phyloP scores from a whole-genome alignment of 805 yeast species.

The Vanderwaltozyma tropicalis region DNA sequence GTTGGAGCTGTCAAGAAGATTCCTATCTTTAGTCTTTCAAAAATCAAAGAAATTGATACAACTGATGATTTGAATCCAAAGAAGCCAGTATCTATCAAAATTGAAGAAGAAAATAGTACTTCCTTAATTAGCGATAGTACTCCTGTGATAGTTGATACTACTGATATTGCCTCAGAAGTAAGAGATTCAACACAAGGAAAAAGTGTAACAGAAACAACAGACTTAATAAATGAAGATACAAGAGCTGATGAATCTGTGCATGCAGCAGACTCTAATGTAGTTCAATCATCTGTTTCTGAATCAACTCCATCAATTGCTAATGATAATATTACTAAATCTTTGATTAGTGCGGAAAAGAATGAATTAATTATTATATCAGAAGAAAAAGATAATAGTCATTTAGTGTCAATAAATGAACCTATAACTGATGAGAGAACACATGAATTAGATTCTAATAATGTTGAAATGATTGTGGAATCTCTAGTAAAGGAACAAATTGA shows the following conservation, averaged over 20 bases:
- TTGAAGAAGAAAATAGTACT: not conserved
- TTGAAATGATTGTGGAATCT: constrained; percentile 9
- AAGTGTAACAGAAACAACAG: too few relatives aligned
- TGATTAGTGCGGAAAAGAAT: too few relatives aligned
- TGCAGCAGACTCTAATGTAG: too few relatives aligned
- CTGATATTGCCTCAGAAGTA: not conserved
- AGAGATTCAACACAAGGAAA: not conserved
- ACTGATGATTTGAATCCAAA: not conserved
- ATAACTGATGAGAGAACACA: too few relatives aligned
- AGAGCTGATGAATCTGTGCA: too few relatives aligned
- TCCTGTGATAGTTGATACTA: not conserved
- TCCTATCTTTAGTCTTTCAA: constrained; percentile 18
- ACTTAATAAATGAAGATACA: too few relatives aligned
- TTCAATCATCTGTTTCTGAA: too few relatives aligned
- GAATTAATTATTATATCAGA: too few relatives aligned
- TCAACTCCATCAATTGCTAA: too few relatives aligned
- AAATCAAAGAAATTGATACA: constrained; percentile 9
- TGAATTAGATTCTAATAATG: not conserved
- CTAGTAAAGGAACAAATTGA: constrained; percentile 17
- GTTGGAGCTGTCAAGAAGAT: constrained; percentile 6
- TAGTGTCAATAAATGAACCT: not conserved
- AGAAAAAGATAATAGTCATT: not conserved
- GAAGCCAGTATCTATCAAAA: not conserved
- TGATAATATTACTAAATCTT: too few relatives aligned
- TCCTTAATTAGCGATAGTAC: not conserved